Base-by-base conservation (phyloP, 495 filamentous ascomycete genomes). In the Chaetomidium leptoderma region DNA sequence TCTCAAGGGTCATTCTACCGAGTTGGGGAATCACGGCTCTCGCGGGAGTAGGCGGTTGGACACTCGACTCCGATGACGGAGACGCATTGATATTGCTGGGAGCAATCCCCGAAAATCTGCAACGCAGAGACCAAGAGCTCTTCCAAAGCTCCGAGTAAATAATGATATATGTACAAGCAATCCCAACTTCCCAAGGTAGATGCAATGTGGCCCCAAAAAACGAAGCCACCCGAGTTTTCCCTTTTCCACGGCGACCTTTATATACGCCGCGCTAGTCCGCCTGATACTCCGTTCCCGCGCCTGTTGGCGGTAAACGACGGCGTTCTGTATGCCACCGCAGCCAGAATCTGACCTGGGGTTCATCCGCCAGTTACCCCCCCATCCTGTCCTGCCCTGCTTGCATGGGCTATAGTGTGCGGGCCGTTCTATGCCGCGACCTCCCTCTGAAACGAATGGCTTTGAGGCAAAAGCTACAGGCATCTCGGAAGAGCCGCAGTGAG, bases 41-140 rank as follows among this genome's bases (percentile, higher is more conserved):
- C 24, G 21, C 40, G 21, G 10, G 8, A 24, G 10, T 2, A 24
- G 10, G 19, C n/a, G 30, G 30, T 32, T 16, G 14, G 19, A 44
- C 8, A 13, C 5, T 24, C 21, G 32, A n/a, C 2, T 24, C 29
- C 43, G 17, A 46, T 46, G 43, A 5, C 24, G 13, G 43, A 3
- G 40, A 39, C 9, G 21, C 49, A 40, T 19, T 52, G n/a, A 27
- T 9, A 39, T 37, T 40, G 33, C 49, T 27, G 0, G 27, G 29
- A 23, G 21, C 13, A 27, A n/a, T 19, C 35, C 49, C 35, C 49
- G 0, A 49, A 50, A 14, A 16, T 57, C 55, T 17, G 42, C 53
- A 50, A 57, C 6, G 40, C 45, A 23, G 26, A 56, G 23, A 23
- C 36, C 55, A 50, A 21, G 45, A 49, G 26, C 55, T 48, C 36